Base-by-base conservation (phyloP, 768 basidiomycete species). In the Mycena haematopus region DNA sequence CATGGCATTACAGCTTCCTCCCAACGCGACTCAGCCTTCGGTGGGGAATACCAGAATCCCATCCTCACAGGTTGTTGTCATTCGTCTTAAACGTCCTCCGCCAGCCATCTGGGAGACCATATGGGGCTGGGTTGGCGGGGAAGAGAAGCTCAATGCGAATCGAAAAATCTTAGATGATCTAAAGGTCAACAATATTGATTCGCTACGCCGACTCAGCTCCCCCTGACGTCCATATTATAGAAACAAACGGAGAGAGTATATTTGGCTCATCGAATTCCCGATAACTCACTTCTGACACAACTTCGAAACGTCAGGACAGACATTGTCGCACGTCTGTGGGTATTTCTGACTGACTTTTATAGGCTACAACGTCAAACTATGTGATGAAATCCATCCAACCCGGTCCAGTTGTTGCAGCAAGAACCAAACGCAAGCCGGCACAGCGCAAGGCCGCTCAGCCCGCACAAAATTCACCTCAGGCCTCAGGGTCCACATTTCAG, bases 301-400 rank as follows among this genome's bases (percentile, higher is more conserved):
- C 77, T 93, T 38, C 86, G 86, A 71, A 77, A 76, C 36, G 90
- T 91, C 69, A 57, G 82, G 36, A 40, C 42, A 10, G n/a, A 52
- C 31, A 24, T 31, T 36, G 7, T 9, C 0, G 17, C 65, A n/a
- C n/a, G 42, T 35, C 14, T 38, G 25, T 27, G 52, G 27, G 21
- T 19, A 50, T 8, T 27, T 49, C 49, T 67, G 8, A 29, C 29
- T 50, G 9, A 14, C 33, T 38, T 24, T 25, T 59, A 42, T 15
- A 79, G 88, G 81, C 83, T 24, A 76, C 80, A 27, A 71, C 78
- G 0, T 78, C 82, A 0, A 71, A 81, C 6, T 86, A 82, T 69
- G 73, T 78, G 2, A 86, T 86, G 81, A 90, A 82, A 64, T 72
- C 77, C 4, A 78, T 92, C 36, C 88, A 86, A 69, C 83, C 87